Percentiles rank a stretch among this genome's conserved stretches.
Conservation (phyloP, 805 yeast species). For the Candida anglica region DNA sequence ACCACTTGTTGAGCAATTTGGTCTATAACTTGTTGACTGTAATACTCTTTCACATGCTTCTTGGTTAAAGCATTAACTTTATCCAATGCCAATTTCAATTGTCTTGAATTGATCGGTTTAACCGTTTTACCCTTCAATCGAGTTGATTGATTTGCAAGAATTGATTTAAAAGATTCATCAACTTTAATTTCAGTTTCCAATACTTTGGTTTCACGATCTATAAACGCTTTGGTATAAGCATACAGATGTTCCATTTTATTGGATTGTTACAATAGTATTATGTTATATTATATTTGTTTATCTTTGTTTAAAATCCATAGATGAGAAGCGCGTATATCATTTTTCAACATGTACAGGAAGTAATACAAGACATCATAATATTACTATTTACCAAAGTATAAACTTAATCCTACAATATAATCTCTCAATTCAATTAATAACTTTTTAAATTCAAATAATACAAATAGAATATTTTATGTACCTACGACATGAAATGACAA, state of each 20-base stretch:
- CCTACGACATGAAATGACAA: too few species aligned
- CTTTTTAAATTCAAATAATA: background rate
- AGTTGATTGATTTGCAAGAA: background rate
- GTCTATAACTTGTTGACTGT: slow-evolving; percentile 26
- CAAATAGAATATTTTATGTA: too few species aligned
- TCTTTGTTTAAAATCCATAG: too few species aligned
- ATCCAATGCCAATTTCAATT: slow-evolving; percentile 15
- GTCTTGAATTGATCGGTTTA: slow-evolving; percentile 6
- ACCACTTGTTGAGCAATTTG: slow-evolving; percentile 35
- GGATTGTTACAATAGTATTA: too few species aligned
- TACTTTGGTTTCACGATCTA: slow-evolving; percentile 29
- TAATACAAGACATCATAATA: too few species aligned
- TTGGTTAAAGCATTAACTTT: slow-evolving; percentile 18
- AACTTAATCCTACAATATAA: too few species aligned
- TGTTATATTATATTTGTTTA: too few species aligned
- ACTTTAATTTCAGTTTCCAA: too few species aligned
- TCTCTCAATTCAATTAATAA: background rate
- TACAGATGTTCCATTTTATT: background rate
- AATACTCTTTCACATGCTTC: slow-evolving; percentile 21
- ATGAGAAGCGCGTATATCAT: too few species aligned
- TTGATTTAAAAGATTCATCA: slow-evolving; percentile 19
- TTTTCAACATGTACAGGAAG: too few species aligned
- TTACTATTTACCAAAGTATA: too few species aligned
- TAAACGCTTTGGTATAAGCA: slow-evolving; percentile 25
- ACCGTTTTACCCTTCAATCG: slow-evolving; percentile 7